Evolutionary conservation across 495 filamentous ascomycete species (phyloP), one percentile per base, ranked within the genome.

Genomic region (Hypoxylon intermedium): DNA sequence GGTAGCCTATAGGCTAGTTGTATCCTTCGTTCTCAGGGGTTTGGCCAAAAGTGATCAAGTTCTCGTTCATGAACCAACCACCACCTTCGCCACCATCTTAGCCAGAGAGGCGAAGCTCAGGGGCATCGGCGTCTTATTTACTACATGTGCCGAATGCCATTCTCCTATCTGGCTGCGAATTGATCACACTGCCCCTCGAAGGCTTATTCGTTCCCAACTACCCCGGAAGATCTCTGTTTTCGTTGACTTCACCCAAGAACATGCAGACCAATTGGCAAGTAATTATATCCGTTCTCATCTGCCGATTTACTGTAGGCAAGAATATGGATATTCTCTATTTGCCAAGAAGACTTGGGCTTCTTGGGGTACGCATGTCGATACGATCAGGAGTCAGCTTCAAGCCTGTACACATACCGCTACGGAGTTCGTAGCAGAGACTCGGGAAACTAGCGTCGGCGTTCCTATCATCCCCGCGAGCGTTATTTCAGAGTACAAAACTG

Each of bases 61-160:
- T 19, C 11, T 47, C 9, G 11, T 48, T 9, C 28, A 46, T 34
- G 53, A 57, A 23, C 53, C 53, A 6, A 21, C 11, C 2, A 4
- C 9, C 2, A 23, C 20, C 1, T 47, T 33, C 11, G 16, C 41
- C 6, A 5, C 9, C 2, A 15, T 47, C 18, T 1, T 57, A 2
- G 13, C 24, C 2, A 13, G 21, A 13, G 23, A 47, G 31, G 40
- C 42, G 9, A 9, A 9, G 7, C 12, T 21, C 1, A 4, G 4
- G 9, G 53, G 42, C 12, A 20, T 57, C 2, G 5, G 28, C 3
- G 42, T 48, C 19, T 28, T 19, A 12, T 47, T 47, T 34, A 33
- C 24, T 3, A 46, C 53, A n/a, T 38, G 31, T 19, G 19, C 23
- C 23, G 31, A 15, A 33, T 9, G 9, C 24, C 24, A 49, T 12